These are phyloP conservation scores for Paraphoma chrysanthemicola DNA, from an alignment of 2,329 filamentous ascomycete species.

Conservation along the genomic window DNA sequence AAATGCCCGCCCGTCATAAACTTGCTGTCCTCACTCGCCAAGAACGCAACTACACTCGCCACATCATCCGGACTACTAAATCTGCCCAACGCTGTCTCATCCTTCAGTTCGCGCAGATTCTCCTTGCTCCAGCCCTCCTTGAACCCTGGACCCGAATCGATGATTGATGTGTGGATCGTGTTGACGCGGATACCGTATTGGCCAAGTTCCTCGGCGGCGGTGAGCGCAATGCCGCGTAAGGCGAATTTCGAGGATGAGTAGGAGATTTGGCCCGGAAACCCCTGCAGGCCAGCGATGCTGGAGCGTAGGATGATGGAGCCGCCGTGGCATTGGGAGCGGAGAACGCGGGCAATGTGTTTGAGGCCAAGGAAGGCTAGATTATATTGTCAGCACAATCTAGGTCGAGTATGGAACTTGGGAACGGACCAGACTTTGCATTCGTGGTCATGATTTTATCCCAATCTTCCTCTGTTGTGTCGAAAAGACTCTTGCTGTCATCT, in stretches of 20 bases:
- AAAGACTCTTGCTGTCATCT: conserved; percentile 37
- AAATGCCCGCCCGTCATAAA: conserved; percentile 48
- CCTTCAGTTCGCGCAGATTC: conserved; percentile 41
- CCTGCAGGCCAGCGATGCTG: conserved; percentile 49
- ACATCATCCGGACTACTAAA: conserved; percentile 49
- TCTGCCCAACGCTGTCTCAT: conserved; percentile 44
- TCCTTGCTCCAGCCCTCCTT: conserved; percentile 44
- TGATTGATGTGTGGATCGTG: conserved; percentile 50
- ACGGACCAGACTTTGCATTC: conserved; percentile 48
- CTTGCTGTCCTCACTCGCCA: conserved; percentile 49
- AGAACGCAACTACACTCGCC: conserved; percentile 47
- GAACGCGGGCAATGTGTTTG: conserved; percentile 44
- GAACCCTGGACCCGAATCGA: conserved; percentile 45
- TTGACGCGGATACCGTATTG: conserved; percentile 50
- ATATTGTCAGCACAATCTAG: neutral
- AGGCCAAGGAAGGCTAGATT: conserved; percentile 45
- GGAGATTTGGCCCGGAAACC: conserved; percentile 44
- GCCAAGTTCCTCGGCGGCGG: conserved; percentile 48
- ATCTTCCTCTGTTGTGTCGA: conserved; percentile 46
- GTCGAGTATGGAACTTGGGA: neutral
- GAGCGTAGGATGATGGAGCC: conserved; percentile 51
- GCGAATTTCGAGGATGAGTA: conserved; percentile 50
- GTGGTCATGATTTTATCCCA: conserved; percentile 47
- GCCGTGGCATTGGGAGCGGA: conserved; percentile 39
- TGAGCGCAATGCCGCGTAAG: conserved; percentile 47